Evolutionary conservation across 2,329 filamentous ascomycete genomes (phyloP).

Genomic region (Monosporascus sp.): DNA sequence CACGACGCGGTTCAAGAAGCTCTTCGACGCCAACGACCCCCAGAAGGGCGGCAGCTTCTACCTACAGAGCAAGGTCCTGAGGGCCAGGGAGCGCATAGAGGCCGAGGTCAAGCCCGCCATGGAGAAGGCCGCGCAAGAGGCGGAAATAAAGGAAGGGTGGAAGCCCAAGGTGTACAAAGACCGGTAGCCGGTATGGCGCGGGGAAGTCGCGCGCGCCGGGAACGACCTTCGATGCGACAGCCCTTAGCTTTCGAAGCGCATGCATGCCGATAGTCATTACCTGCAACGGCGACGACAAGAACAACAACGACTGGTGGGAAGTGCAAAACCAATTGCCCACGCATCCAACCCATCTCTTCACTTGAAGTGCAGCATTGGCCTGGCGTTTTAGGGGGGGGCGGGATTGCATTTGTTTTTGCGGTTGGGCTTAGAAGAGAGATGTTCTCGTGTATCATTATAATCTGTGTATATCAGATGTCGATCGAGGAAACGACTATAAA

Average conservation of each 20-base stretch:
- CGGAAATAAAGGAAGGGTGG: conserved; percentile 79
- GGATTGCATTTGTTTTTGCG: conserved; percentile 3
- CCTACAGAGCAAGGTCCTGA: conserved; percentile 90
- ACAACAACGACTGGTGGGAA: neutral
- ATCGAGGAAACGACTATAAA: neutral
- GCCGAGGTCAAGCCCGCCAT: conserved; percentile 70
- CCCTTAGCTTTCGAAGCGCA: conserved; percentile 9
- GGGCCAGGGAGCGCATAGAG: conserved; percentile 89
- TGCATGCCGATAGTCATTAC: neutral
- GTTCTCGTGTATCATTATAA: conserved; percentile 18
- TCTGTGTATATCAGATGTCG: conserved; percentile 13
- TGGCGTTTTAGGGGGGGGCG: neutral
- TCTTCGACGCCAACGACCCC: conserved; percentile 93
- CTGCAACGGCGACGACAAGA: neutral
- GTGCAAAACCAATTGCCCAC: neutral
- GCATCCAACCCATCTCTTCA: conserved; percentile 1
- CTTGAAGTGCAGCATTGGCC: neutral
- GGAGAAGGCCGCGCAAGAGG: conserved; percentile 67
- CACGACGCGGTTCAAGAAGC: conserved; percentile 81
- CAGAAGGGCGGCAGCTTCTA: conserved; percentile 97
- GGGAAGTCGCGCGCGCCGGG: neutral
- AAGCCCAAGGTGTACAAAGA: conserved; percentile 95
- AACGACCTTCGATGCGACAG: neutral
- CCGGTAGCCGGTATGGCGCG: conserved; percentile 39
- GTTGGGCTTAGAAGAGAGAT: conserved; percentile 6